These are phyloP conservation scores for Chenopodium formosanum DNA, from an alignment of 148 eudicot species.

Conservation along the genomic window DNA sequence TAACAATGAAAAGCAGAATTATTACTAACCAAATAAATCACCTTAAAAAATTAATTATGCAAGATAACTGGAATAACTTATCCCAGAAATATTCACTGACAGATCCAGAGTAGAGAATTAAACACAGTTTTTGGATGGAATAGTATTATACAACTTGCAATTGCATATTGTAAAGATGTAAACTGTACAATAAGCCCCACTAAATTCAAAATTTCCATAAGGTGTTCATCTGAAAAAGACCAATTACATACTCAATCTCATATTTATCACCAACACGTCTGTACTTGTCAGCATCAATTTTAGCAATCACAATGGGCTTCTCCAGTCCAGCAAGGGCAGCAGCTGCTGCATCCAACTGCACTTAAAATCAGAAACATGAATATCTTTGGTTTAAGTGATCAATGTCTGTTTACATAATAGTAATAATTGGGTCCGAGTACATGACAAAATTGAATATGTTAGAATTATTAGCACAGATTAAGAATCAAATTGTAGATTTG, in stretches of 20 bases:
- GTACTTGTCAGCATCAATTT: conserved; percentile 85
- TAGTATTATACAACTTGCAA: background rate
- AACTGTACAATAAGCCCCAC: background rate
- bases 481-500: background rate
- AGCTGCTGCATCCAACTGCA: conserved; percentile 94
- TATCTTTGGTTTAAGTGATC: conserved; percentile 1
- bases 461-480: background rate
- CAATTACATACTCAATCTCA: conserved; percentile 72
- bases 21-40: background rate
- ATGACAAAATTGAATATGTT: background rate
- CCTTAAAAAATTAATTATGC: too few relatives aligned
- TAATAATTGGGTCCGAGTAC: background rate
- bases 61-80: background rate
- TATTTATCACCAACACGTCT: conserved; percentile 66
- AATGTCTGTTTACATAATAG: too few relatives aligned
- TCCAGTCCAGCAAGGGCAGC: conserved; percentile 69
- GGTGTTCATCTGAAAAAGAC: conserved; percentile 9
- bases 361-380: conserved; percentile 15
- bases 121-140: background rate
- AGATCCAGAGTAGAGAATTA: background rate
- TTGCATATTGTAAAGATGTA: background rate
- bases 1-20: conserved; percentile 15
- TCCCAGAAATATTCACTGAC: background rate
- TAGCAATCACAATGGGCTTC: conserved; percentile 81
- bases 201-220: background rate